phyloP scores from a whole-genome alignment of 202 grass and related monocot species.

The Brachypodium distachyon region DNA sequence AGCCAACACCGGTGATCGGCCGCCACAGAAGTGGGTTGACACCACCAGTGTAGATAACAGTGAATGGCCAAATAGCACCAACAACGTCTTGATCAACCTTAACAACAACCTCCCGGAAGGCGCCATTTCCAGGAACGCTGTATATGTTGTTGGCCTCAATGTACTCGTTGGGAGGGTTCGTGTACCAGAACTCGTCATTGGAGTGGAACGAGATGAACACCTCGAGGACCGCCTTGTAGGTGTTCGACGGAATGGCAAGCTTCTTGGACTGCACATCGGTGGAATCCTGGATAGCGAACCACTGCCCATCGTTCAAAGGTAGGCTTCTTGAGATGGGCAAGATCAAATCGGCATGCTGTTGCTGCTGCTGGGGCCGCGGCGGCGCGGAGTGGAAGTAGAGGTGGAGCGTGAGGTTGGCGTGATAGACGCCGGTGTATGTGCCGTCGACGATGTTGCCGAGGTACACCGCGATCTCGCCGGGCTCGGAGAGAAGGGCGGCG shows the following conservation, averaged over 20 bases:
- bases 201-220: slow-evolving; percentile 43
- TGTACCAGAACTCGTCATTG: slow-evolving; percentile 42
- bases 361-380: not conserved
- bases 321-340: not conserved
- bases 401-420: slow-evolving; percentile 68
- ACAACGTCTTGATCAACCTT: slow-evolving; percentile 28
- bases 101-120: slow-evolving; percentile 40
- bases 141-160: not conserved
- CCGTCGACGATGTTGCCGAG: slow-evolving; percentile 64
- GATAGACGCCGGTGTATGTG: slow-evolving; percentile 73
- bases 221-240: slow-evolving; percentile 42
- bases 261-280: not conserved
- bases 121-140: not conserved
- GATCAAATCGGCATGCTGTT: not conserved
- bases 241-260: slow-evolving; percentile 9
- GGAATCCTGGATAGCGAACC: not conserved
- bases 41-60: slow-evolving; percentile 5
- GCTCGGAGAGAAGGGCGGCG: slow-evolving; percentile 35
- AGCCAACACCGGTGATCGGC: slow-evolving; percentile 41
- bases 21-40: slow-evolving; percentile 44
- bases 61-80: slow-evolving; percentile 49
- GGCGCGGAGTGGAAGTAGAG: slow-evolving; percentile 42
- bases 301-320: not conserved
- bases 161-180: slow-evolving; percentile 29
- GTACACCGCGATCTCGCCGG: slow-evolving; percentile 56